These are phyloP conservation scores for Leccinellum rugosiceps DNA, from an alignment of 768 basidiomycete genomes.

Conservation along the genomic window DNA sequence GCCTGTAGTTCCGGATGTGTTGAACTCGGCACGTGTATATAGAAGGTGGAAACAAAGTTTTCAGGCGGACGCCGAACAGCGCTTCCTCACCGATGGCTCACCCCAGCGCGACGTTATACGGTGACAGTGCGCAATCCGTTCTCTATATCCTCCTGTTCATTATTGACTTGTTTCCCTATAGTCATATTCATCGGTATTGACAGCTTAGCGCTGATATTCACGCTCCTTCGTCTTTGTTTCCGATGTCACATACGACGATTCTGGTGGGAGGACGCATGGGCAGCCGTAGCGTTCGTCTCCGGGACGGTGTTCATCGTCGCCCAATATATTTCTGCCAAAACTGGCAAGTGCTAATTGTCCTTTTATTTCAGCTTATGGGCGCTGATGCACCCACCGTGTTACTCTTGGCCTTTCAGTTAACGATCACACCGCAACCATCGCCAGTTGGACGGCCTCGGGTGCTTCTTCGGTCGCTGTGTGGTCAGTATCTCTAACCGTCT, in stretches of 20 bases:
- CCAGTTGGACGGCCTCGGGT: neutral
- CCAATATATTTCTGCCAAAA: neutral
- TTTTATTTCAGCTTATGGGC: neutral
- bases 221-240: conserved; percentile 15
- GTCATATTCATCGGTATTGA: conserved; percentile 2
- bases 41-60: neutral
- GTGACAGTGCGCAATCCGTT: neutral
- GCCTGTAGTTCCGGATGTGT: neutral
- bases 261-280: conserved; percentile 10
- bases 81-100: neutral
- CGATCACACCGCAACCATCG: neutral
- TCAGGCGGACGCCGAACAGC: neutral
- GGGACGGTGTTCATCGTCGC: neutral
- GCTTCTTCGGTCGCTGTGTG: neutral
- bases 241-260: conserved; percentile 10
- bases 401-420: neutral
- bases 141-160: neutral
- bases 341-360: neutral
- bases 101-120: neutral
- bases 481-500: neutral
- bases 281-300: neutral
- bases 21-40: neutral
- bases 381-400: no score
- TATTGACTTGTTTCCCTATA: neutral
- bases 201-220: conserved; percentile 5